Evolutionary conservation across 2,329 filamentous ascomycete species (phyloP), one percentile per base, ranked within the genome.

Genomic region (Colletotrichum trifolii): DNA sequence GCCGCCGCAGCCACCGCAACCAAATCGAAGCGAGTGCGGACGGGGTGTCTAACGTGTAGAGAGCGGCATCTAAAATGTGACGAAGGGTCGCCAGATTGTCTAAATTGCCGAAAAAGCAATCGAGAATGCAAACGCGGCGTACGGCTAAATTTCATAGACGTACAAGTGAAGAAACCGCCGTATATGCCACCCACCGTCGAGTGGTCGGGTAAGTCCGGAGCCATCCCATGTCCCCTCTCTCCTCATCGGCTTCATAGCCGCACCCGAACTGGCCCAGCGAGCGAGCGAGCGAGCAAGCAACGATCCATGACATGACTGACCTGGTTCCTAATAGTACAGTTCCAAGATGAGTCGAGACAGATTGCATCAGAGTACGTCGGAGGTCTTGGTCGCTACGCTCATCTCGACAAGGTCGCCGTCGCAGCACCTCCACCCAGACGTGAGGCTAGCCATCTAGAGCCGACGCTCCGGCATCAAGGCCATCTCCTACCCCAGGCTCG

Each of bases 31-130:
- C 85, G 94, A 69, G 93, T 96, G 15, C 89, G 95, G 50, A 97
- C 94, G 3, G 94, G 94, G 42, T 97, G 94, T 75, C 80, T 97
- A 69, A 97, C 94, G 2, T 97, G 94, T 77, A 86, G 94, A 70
- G 92, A 97, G 76, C 84, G 94, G 50, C 94, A 97, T 81, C 82
- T 97, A 55, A 97, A 97, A 77, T 97, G 94, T 76, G 94, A 97
- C 73, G 93, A 97, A 76, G 89, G 83, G 6, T 71, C 78, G 4
- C 86, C 85, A 6, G 80, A 83, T 39, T 88, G 86, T 68, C 83
- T 91, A 71, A 97, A 97, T 73, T 97, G 95, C 78, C 87, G 88
- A 64, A 97, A 97, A 79, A 96, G 94, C 56, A 94, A 89, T 72
- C 85, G 95, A 54, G 83, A 89, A 62, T 98, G 95, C 81, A 94